Evolutionary conservation across 177 flowering plant species (phyloP).

Genomic region (Vitis hybrid): DNA sequence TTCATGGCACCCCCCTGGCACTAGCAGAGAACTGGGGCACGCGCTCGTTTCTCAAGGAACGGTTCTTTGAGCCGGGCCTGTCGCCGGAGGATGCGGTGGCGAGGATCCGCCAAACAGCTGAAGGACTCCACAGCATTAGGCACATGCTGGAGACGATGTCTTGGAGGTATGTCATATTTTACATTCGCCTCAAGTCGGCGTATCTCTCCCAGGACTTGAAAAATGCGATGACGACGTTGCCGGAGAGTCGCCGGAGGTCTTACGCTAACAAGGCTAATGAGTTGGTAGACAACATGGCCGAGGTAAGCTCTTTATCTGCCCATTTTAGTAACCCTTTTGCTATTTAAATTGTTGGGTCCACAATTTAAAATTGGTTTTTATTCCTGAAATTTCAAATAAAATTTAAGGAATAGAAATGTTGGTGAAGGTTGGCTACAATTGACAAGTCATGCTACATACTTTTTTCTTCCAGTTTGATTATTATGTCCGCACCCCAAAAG

Average conservation of each 20-base stretch:
- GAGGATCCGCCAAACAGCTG: constrained; percentile 72
- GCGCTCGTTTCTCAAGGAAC: constrained; percentile 60
- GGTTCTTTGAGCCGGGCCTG: constrained; percentile 67
- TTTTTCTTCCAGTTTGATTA: constrained; percentile 55
- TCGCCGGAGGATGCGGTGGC: constrained; percentile 86
- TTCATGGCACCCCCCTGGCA: constrained; percentile 37
- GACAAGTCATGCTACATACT: not conserved
- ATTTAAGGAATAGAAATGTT: too few species aligned
- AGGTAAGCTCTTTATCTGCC: constrained; percentile 35
- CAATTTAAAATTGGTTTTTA: not conserved
- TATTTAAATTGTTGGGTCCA: not conserved
- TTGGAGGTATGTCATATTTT: constrained; percentile 82
- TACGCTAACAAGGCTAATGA: constrained; percentile 66
- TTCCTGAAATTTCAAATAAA: not conserved
- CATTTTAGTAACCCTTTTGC: not conserved
- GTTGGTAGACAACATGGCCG: constrained; percentile 73
- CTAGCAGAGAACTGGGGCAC: constrained; percentile 77
- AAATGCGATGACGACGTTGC: constrained; percentile 53
- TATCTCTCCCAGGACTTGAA: constrained; percentile 72
- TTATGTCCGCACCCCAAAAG: constrained; percentile 69
- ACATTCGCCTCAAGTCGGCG: constrained; percentile 62
- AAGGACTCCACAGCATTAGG: constrained; percentile 73
- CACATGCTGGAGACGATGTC: constrained; percentile 79
- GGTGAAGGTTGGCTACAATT: not conserved
- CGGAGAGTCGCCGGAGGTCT: constrained; percentile 38